Evolutionary conservation across 305 asterid species (phyloP), one percentile per base, ranked within the genome.

Genomic region (Lippia alba): DNA sequence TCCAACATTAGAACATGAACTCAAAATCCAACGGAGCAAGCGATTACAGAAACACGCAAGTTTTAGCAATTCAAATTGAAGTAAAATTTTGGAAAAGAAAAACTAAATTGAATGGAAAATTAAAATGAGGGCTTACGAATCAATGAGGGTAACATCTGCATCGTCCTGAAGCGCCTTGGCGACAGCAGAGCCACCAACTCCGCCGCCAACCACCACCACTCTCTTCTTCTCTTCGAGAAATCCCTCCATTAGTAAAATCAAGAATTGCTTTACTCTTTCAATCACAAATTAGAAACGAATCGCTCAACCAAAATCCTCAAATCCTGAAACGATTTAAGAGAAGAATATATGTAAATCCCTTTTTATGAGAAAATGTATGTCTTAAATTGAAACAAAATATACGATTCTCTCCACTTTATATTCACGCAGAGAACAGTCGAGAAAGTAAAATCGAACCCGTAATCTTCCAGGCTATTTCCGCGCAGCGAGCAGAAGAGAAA

Each of bases 181-280:
- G 70, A 85, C 57, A 16, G 85, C 46, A 39, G 94, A 81, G 57
- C 98, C 98, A 15, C 81, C 97, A 6, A 82, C 82, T 69, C 98
- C 98, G 61, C 98, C 98, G 56, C 97, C 98, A 54, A 93, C 82
- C 16, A 91, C 87, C 74, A 77, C 97, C 64, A 89, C 96, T 60
- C 73, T 76, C 82, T 86, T 87, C 83, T 72, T 85, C 64, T 80
- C 84, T 64, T 69, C 83, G 55, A 44, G 32, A 51, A 62, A 66
- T 70, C 16, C 65, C 67, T 46, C 33, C 56, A 49, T 64, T 54
- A 24, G 30, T 71, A n/a, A 74, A 56, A 65, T 46, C 41, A 41
- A n/a, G 17, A 57, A 20, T 14, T 33, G 41, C 33, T n/a, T 36
- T 20, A 17, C 46, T 24, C 32, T 24, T 54, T 17, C 4, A 36